Percentiles rank a stretch among this genome's conserved stretches.
phyloP scores from a whole-genome alignment of 1,139 yeast genomes.

The Diutina mesorugosa region DNA sequence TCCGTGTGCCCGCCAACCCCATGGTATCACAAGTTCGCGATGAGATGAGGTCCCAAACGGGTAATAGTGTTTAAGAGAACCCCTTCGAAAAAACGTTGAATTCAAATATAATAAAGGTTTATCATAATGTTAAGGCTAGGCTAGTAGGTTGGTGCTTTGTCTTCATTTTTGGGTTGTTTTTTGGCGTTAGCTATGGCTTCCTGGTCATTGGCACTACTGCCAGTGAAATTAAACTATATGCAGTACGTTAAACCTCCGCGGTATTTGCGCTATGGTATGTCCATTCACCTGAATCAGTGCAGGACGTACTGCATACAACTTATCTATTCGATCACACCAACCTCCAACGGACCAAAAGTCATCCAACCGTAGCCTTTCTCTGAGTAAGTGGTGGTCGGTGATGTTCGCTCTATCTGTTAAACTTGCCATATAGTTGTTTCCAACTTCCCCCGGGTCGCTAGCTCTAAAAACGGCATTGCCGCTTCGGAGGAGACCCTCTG shows the following conservation, averaged over 20 bases:
- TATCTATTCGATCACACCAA: background rate
- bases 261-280: too few relatives aligned
- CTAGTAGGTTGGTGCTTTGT: too few relatives aligned
- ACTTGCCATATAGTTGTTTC: background rate
- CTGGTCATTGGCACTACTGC: too few relatives aligned
- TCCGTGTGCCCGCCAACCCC: conserved; percentile 86
- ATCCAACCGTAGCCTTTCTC: background rate
- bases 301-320: background rate
- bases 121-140: too few relatives aligned
- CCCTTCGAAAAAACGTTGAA: too few relatives aligned
- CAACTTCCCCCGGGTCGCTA: background rate
- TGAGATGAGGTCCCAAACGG: background rate
- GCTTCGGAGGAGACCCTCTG: background rate
- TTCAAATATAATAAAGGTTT: too few relatives aligned
- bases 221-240: background rate
- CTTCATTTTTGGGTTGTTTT: too few relatives aligned
- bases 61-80: too few relatives aligned
- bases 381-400: background rate
- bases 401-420: background rate
- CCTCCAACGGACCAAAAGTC: background rate
- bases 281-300: background rate
- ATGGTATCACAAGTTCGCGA: conserved; percentile 14
- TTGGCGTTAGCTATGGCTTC: too few relatives aligned
- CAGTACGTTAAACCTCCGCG: background rate
- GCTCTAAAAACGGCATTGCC: background rate